phyloP scores from a whole-genome alignment of 2,329 filamentous ascomycete species.

The Leptographium lundbergii region DNA sequence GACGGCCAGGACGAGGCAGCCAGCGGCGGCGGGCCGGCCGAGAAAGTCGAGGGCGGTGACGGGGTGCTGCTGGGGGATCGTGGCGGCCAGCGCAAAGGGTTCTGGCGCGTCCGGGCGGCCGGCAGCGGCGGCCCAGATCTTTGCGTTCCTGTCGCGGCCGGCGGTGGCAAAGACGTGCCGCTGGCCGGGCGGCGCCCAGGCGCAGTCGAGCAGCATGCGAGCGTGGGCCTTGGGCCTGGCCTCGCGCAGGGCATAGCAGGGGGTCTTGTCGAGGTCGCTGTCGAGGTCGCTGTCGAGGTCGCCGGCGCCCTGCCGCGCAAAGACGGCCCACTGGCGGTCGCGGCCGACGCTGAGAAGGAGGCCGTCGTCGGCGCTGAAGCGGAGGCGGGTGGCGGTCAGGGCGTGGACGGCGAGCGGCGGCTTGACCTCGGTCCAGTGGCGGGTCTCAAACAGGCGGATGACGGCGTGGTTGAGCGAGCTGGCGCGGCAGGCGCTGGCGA shows the following conservation, averaged over 20 bases:
- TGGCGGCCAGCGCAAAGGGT: conserved; percentile 38
- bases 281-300: conserved; percentile 13
- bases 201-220: conserved; percentile 81
- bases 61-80: conserved; percentile 42
- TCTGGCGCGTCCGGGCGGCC: no score
- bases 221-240: conserved; percentile 75
- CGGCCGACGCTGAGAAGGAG: conserved; percentile 71
- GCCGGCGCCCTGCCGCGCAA: conserved; percentile 33
- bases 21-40: conserved; percentile 16
- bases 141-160: conserved; percentile 75
- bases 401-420: conserved; percentile 76
- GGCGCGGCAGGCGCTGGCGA: conserved; percentile 88
- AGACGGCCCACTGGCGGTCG: conserved; percentile 85
- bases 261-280: conserved; percentile 14
- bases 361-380: conserved; percentile 62
- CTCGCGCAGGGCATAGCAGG: conserved; percentile 42
- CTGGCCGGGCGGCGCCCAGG: conserved; percentile 55
- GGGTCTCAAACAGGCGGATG: conserved; percentile 80
- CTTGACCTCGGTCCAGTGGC: conserved; percentile 73
- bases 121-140: conserved; percentile 50
- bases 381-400: conserved; percentile 70
- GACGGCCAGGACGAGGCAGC: conserved; percentile 34
- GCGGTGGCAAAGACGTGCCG: conserved; percentile 64
- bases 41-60: conserved; percentile 63
- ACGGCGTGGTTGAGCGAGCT: conserved; percentile 91